Evolutionary conservation across 2,329 filamentous ascomycete genomes (phyloP).

Genomic region (Trichoderma semiorbis): DNA sequence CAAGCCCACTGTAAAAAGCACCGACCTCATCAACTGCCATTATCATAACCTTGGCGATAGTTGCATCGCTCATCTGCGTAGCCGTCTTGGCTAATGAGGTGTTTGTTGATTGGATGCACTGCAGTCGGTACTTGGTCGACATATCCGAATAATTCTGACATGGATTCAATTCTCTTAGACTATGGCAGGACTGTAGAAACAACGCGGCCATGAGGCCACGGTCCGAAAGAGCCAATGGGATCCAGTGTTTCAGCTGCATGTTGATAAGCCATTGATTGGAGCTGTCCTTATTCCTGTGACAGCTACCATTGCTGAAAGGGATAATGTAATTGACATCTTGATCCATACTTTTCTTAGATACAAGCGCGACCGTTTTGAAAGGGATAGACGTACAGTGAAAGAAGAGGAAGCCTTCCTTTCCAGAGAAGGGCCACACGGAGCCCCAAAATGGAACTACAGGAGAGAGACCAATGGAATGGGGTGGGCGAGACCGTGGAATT

Average conservation of each 20-base stretch:
- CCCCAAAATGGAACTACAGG: not conserved
- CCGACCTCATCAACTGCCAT: not conserved
- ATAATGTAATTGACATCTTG: not conserved
- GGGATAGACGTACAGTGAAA: not conserved
- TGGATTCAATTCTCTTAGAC: not conserved
- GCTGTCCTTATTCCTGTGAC: not conserved
- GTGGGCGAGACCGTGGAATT: not conserved
- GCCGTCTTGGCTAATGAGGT: not conserved
- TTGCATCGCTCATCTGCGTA: not conserved
- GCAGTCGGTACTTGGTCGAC: not conserved
- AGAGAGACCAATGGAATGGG: not conserved
- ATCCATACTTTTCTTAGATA: not conserved
- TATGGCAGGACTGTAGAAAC: not conserved
- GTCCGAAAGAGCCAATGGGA: not conserved
- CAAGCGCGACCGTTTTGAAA: accelerated
- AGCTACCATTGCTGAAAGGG: not conserved
- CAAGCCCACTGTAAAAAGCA: accelerated
- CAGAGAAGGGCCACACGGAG: no score
- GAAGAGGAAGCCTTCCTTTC: not conserved
- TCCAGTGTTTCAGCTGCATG: not conserved
- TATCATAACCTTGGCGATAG: not conserved
- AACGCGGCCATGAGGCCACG: not conserved
- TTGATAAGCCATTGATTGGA: not conserved
- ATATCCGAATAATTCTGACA: not conserved
- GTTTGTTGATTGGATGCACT: not conserved